A percentile compares a stretch with the other conserved stretches of the same genome.
Conservation (phyloP, 2,329 filamentous ascomycete genomes). For the Colletotrichum melonis region DNA sequence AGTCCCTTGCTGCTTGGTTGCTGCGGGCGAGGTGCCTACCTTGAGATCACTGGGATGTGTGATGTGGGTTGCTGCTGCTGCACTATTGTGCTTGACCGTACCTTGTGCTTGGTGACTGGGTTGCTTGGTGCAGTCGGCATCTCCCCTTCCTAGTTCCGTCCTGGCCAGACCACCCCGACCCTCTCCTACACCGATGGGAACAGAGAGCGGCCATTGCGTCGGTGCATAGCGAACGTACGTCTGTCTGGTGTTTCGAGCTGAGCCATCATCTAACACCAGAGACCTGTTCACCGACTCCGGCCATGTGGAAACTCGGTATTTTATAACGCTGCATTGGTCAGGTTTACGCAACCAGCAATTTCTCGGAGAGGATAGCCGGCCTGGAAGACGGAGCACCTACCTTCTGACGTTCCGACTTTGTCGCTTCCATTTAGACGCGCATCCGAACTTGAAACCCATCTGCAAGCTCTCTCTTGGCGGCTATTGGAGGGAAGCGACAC, state of each 20-base stretch:
- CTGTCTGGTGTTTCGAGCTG: conserved; percentile 35
- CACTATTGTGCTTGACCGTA: too few species aligned
- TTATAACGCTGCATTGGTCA: conserved; percentile 20
- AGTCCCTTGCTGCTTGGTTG: conserved; percentile 12
- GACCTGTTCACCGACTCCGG: conserved; percentile 30
- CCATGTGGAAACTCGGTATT: conserved; percentile 28
- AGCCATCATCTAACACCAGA: conserved; percentile 32
- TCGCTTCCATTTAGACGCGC: background rate
- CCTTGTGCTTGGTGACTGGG: too few species aligned
- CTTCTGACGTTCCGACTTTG: background rate
- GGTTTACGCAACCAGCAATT: conserved; percentile 15
- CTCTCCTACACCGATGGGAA: conserved; percentile 25
- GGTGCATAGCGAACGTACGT: conserved; percentile 29
- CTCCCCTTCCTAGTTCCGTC: background rate
- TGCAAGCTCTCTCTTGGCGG: conserved; percentile 18
- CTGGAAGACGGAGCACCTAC: too few species aligned
- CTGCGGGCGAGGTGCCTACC: background rate
- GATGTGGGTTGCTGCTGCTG: too few species aligned
- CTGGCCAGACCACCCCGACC: conserved; percentile 23
- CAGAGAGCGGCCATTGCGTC: conserved; percentile 31
- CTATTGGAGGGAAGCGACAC: conserved; percentile 11
- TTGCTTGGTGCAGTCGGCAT: background rate
- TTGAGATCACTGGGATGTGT: too few species aligned
- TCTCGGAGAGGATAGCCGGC: background rate
- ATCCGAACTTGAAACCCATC: conserved; percentile 8